Evolutionary conservation across 208 protist genomes (phyloP).

Genomic region (Acanthamoeba triangularis): DNA sequence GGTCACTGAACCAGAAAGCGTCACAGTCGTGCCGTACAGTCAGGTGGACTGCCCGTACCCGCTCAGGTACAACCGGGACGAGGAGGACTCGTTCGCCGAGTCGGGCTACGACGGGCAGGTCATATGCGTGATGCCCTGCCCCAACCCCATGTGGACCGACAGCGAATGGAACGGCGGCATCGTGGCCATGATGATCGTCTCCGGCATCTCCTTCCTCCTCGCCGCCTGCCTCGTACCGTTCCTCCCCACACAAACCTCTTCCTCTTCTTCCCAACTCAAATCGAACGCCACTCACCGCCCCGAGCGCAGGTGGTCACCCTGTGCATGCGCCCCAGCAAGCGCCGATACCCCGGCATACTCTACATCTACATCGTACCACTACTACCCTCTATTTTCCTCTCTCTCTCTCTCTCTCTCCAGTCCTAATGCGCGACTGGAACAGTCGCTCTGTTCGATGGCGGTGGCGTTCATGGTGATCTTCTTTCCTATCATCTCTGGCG

Average conservation of each 20-base stretch:
- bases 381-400: neutral
- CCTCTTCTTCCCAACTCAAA: too few species aligned
- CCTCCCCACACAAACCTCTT: too few species aligned
- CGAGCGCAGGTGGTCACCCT: neutral
- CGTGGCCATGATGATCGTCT: constrained; percentile 23
- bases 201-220: constrained; percentile 55
- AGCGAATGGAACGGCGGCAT: constrained; percentile 51
- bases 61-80: constrained; percentile 7
- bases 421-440: neutral
- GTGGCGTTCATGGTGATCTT: constrained; percentile 24
- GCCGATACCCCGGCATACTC: constrained; percentile 15
- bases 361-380: constrained; percentile 58
- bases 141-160: constrained; percentile 34
- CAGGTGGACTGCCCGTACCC: constrained; percentile 74
- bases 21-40: constrained; percentile 62
- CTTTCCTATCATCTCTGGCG: constrained; percentile 45
- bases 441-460: constrained; percentile 17
- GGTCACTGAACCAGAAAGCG: too few species aligned
- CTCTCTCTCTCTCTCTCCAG: too few species aligned
- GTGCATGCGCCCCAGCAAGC: neutral
- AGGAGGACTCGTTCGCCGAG: neutral
- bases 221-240: neutral
- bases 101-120: neutral
- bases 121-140: constrained; percentile 65
- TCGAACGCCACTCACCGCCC: neutral